These are phyloP conservation scores for Exophiala viscosa DNA, from an alignment of 2,329 filamentous ascomycete genomes.

Conservation along the genomic window DNA sequence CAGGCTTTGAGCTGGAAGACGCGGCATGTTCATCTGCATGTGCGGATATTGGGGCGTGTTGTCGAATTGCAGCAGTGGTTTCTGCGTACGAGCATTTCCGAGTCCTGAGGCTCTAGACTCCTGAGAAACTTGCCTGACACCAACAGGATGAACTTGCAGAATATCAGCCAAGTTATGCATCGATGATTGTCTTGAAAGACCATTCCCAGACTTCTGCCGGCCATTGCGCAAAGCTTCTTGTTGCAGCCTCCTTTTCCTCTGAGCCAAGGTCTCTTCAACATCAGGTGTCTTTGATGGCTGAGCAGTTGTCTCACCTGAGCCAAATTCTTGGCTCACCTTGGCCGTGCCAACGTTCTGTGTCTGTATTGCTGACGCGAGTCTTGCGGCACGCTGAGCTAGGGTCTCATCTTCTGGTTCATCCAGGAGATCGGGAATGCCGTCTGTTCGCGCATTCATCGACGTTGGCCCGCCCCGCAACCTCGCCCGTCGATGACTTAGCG, in stretches of 20 bases:
- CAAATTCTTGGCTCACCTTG: constrained; percentile 42
- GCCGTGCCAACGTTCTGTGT: constrained; percentile 33
- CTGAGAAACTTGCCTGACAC: constrained; percentile 20
- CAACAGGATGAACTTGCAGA: constrained; percentile 53
- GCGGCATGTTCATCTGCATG: not conserved
- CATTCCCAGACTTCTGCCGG: constrained; percentile 1
- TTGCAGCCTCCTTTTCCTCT: constrained; percentile 45
- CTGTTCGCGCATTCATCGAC: constrained; percentile 30
- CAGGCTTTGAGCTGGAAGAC: constrained; percentile 5
- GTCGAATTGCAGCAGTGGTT: constrained; percentile 2
- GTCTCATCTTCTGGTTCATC: constrained; percentile 43
- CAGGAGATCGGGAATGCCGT: constrained; percentile 22
- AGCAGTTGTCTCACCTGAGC: constrained; percentile 29
- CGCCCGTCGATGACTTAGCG: constrained; percentile 71
- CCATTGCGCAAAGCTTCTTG: constrained; percentile 33
- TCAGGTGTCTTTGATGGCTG: constrained; percentile 26
- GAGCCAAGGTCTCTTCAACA: constrained; percentile 46
- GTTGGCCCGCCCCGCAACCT: constrained; percentile 63
- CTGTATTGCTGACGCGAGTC: constrained; percentile 38
- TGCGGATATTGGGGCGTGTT: not conserved
- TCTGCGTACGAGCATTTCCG: not conserved
- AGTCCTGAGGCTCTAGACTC: constrained; percentile 11
- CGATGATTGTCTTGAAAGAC: constrained; percentile 27
- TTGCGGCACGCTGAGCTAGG: constrained; percentile 42
- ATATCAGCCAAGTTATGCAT: constrained; percentile 47